phyloP scores from a whole-genome alignment of 495 filamentous ascomycete genomes.

The Opeltia flavorubescens region DNA sequence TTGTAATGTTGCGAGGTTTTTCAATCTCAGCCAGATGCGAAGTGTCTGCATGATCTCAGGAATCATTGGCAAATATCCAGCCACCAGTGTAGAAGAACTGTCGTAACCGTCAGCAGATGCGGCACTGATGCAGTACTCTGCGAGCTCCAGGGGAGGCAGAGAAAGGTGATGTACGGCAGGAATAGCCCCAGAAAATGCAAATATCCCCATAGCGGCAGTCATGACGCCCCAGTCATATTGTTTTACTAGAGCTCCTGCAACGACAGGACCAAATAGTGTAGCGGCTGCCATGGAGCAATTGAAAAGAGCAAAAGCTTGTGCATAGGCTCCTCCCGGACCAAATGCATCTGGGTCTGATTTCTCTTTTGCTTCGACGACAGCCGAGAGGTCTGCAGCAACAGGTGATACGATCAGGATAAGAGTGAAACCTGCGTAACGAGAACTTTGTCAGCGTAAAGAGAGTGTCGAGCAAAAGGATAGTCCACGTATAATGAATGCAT shows the following conservation, averaged over 20 bases:
- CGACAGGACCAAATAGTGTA: conserved; percentile 44
- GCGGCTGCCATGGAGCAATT: conserved; percentile 45
- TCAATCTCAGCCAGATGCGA: too few relatives aligned
- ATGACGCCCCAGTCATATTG: conserved; percentile 47
- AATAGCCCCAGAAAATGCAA: conserved; percentile 12
- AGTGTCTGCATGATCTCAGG: neutral
- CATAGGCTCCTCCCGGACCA: conserved; percentile 40
- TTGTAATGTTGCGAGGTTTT: too few relatives aligned
- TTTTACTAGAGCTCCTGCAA: conserved; percentile 44
- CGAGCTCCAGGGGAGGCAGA: too few relatives aligned
- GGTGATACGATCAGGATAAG: conserved; percentile 23
- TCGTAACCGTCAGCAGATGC: neutral
- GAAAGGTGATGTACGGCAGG: conserved; percentile 5
- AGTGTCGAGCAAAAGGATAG: neutral
- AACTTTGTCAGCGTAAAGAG: neutral
- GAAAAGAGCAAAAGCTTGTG: conserved; percentile 46
- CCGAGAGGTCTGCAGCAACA: conserved; percentile 26
- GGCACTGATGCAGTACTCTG: neutral
- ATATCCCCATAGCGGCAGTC: conserved; percentile 37
- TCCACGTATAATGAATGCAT: neutral
- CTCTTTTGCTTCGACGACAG: conserved; percentile 23
- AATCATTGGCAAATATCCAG: conserved; percentile 5
- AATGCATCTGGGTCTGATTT: conserved; percentile 26
- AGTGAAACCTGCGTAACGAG: conserved; percentile 14
- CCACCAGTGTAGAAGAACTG: conserved; percentile 12